Evolutionary conservation across 2,329 filamentous ascomycete genomes (phyloP).

Genomic region (Apiospora marii): DNA sequence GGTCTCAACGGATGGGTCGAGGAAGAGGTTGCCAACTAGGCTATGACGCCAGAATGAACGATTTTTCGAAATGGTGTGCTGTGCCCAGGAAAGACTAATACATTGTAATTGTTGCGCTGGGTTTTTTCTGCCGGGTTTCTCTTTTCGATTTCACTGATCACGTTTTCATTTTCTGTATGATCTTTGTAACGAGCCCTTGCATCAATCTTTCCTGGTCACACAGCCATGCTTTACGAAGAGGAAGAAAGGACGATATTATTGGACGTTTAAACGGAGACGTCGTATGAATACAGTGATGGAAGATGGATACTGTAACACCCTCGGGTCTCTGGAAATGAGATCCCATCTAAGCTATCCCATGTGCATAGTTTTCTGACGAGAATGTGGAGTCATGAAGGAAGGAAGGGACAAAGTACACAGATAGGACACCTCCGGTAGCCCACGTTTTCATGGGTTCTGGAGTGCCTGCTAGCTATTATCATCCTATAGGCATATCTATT

Average conservation of each 20-base stretch:
- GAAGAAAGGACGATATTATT: not conserved
- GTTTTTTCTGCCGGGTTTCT: slow-evolving; percentile 38
- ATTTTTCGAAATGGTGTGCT: slow-evolving; percentile 26
- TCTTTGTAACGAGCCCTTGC: slow-evolving; percentile 42
- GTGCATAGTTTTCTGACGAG: slow-evolving; percentile 12
- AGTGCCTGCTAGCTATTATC: not conserved
- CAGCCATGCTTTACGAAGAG: slow-evolving; percentile 25
- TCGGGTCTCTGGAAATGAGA: slow-evolving; percentile 33
- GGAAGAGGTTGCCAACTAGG: slow-evolving; percentile 69
- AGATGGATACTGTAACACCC: not conserved
- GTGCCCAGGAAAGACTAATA: slow-evolving; percentile 45
- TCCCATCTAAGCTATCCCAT: slow-evolving; percentile 18
- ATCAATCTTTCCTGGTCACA: slow-evolving; percentile 42
- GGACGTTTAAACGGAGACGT: slow-evolving; percentile 17
- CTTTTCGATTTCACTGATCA: slow-evolving; percentile 33
- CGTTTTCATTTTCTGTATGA: slow-evolving; percentile 39
- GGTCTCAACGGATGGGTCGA: slow-evolving; percentile 73
- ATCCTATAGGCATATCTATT: slow-evolving; percentile 15
- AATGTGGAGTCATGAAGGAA: slow-evolving; percentile 13
- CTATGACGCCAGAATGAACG: slow-evolving; percentile 18
- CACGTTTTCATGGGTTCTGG: not conserved
- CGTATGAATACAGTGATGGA: slow-evolving; percentile 14
- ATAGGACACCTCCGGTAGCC: not conserved
- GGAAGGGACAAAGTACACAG: slow-evolving; percentile 8
- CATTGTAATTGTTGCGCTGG: slow-evolving; percentile 52